Evolutionary conservation across 2,329 filamentous ascomycete genomes (phyloP).

Genomic region (Alternaria angustiovoidea): DNA sequence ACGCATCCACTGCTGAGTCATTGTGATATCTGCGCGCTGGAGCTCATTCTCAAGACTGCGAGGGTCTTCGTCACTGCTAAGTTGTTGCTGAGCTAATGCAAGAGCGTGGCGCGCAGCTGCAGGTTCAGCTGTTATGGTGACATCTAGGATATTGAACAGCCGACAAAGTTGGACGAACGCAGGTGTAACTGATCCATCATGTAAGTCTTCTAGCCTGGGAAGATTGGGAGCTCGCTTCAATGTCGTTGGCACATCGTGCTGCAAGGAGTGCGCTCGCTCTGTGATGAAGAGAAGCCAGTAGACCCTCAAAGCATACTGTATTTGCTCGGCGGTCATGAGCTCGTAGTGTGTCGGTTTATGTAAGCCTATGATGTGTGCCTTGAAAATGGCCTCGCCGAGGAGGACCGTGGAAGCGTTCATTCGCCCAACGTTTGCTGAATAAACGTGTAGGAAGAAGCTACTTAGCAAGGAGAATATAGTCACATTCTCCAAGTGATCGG

Average conservation of each 20-base stretch:
- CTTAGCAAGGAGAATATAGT: slow-evolving; percentile 41
- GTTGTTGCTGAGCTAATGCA: slow-evolving; percentile 43
- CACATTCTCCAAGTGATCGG: slow-evolving; percentile 43
- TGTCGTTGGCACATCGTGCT: slow-evolving; percentile 46
- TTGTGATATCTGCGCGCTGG: slow-evolving; percentile 48
- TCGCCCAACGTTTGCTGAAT: slow-evolving; percentile 46
- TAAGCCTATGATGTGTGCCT: slow-evolving; percentile 45
- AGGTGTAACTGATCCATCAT: slow-evolving; percentile 43
- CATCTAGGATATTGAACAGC: slow-evolving; percentile 46
- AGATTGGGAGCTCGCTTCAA: slow-evolving; percentile 42
- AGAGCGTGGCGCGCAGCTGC: slow-evolving; percentile 39
- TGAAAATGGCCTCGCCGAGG: slow-evolving; percentile 45
- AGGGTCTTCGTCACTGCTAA: slow-evolving; percentile 39
- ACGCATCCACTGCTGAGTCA: slow-evolving; percentile 51
- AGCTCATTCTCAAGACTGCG: slow-evolving; percentile 45
- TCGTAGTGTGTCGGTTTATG: slow-evolving; percentile 40
- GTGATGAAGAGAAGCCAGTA: slow-evolving; percentile 50
- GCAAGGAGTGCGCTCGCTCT: slow-evolving; percentile 47
- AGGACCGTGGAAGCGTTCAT: slow-evolving; percentile 45
- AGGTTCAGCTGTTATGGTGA: slow-evolving; percentile 46
- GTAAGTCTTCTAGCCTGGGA: slow-evolving; percentile 38
- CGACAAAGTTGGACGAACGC: slow-evolving; percentile 47
- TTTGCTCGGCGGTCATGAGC: slow-evolving; percentile 33
- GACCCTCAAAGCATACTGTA: slow-evolving; percentile 42
- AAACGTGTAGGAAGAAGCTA: slow-evolving; percentile 47